A percentile compares a stretch with the other conserved stretches of the same genome.
Conservation (phyloP, 495 filamentous ascomycete species). For the Trichoderma reesei region DNA sequence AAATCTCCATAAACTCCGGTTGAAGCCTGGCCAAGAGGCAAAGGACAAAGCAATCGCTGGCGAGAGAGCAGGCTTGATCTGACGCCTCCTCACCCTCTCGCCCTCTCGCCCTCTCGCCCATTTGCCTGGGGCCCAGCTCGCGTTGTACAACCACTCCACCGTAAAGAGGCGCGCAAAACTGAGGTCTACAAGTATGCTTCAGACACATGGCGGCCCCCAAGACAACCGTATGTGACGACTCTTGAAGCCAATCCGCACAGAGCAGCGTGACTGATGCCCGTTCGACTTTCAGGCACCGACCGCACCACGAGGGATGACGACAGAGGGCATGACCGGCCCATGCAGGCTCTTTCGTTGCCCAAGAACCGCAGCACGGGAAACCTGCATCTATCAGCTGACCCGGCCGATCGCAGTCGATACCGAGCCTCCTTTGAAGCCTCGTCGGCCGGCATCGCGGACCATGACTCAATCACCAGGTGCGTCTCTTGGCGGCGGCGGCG, state of each 20-base stretch:
- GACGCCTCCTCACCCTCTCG: neutral
- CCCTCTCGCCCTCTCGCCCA: neutral
- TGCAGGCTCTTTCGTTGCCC: constrained; percentile 40
- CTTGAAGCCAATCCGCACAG: constrained; percentile 6
- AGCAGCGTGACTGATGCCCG: constrained; percentile 10
- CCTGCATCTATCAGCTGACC: constrained; percentile 37
- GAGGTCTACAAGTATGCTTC: constrained; percentile 37
- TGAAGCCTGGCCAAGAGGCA: neutral
- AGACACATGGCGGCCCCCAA: constrained; percentile 34
- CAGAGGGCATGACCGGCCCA: constrained; percentile 23
- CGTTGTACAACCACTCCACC: constrained; percentile 1
- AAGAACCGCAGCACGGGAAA: constrained; percentile 57
- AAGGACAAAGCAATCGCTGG: neutral
- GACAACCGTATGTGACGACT: constrained; percentile 35
- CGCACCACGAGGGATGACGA: constrained; percentile 28
- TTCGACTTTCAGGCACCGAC: constrained; percentile 32
- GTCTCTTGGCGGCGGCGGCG: neutral
- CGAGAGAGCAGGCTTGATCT: neutral
- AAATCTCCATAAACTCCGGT: neutral
- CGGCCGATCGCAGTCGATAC: constrained; percentile 33
- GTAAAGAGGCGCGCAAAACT: neutral
- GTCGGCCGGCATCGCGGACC: constrained; percentile 32
- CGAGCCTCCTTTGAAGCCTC: constrained; percentile 49
- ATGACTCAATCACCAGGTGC: constrained; percentile 44
- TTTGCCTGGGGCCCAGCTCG: neutral